Evolutionary conservation across 2,329 filamentous ascomycete species (phyloP), one percentile per base, ranked within the genome.

Genomic region (Leptographium flavum): DNA sequence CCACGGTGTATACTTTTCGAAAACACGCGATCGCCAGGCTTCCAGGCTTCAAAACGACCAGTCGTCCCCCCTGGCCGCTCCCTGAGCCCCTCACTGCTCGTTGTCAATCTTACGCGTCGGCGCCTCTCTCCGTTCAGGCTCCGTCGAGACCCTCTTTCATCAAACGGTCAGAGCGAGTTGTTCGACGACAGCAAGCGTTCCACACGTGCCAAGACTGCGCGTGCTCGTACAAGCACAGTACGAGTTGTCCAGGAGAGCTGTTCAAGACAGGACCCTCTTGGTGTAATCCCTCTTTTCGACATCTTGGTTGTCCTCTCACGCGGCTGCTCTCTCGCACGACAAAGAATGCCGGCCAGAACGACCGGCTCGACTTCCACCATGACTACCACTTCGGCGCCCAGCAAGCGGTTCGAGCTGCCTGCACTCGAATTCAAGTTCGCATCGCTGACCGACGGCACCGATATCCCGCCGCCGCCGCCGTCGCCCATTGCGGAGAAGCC

Each of bases 371-470:
- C 49, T 35, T 52, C 49, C 39, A 35, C 48, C 39, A 35, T 53
- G 17, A 39, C 43, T 17, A 41, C 33, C 19, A 17, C 41, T 5
- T 41, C 35, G 23, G 8, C 39, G 2, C 4, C 35, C 17, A 6
- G 3, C 40, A 60, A 58, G 48, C 57, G 58, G 21, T 78, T 79
- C 51, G 70, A 77, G 61, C 67, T 79, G 47, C 74, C 74, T 9
- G 68, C 66, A 39, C 66, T 79, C 49, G 63, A 78, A 50, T 67
- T 79, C 61, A 69, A 75, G 52, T 76, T 77, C 53, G 66, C 68
- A 48, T 74, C 69, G 39, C 63, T 79, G 56, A 78, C 74, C 37
- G 74, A 78, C 35, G 74, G 74, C 45, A 79, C 74, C 57, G 56
- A 74, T 55, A 79, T 79, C 52, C 74, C 74, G 37, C 71, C 74